Base-by-base conservation (phyloP, 352 stramenopile species). In the Phytophthora sp. region DNA sequence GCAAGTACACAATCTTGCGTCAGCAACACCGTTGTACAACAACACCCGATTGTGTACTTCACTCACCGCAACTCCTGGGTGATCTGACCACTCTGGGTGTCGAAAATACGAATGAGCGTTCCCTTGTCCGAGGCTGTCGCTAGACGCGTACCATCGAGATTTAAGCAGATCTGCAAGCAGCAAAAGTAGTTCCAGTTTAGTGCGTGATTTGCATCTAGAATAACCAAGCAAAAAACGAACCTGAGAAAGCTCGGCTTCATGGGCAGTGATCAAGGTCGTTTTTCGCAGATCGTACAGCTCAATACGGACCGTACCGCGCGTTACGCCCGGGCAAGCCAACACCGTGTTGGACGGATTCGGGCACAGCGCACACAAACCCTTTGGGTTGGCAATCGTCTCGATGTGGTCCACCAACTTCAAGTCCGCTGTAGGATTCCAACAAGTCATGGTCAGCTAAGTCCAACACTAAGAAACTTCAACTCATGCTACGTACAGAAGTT, bases 321-420 rank as follows among this genome's bases (percentile, higher is more conserved):
- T 90, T 1, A 98, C 90, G 41, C 93, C 96, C 0, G 97, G 97
- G 63, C 96, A 99, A 1, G 97, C 97, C 38, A 99, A 79, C 21
- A 99, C 97, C 50, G 96, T 98, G 69, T 97, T 96, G 24, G 75
- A 89, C 30, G 76, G 92, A 74, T 87, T 99, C 52, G 60, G 96
- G 54, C 91, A 99, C 27, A 99, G 69, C 21, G 96, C 91, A 26
- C 97, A 89, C 12, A 99, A 76, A 6, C 97, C 97, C 56, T 95
- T 91, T 5, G 96, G 94, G 82, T 99, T 99, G 10, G 96, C 84
- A n/a, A 98, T 89, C n/a, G 97, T 99, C 68, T 99, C 96, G 31
- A 99, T 98, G 74, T 98, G 97, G 61, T 99, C 96, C 45, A 99
- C 82, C 12, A 99, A 72, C 72, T 97, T 97, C 50, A 99, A 77